Conservation (phyloP, 176 grass and related monocot species). For the Zoysia japonica region DNA sequence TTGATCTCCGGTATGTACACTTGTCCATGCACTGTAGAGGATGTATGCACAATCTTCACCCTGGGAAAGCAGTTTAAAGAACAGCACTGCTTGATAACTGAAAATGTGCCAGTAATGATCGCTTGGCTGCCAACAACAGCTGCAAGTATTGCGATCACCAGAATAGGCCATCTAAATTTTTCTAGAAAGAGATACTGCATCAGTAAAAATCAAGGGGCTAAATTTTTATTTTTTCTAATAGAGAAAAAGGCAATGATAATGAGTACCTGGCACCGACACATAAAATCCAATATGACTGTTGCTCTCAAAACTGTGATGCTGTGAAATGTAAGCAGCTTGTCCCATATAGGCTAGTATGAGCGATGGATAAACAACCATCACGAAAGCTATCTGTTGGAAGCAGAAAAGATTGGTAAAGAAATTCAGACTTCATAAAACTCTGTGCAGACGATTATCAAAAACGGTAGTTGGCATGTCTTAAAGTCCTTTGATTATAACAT, state of each 20-base stretch:
- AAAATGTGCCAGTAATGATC: slow-evolving; percentile 97
- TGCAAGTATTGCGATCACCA: slow-evolving; percentile 91
- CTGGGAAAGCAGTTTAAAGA: slow-evolving; percentile 90
- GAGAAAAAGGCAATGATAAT: slow-evolving; percentile 8
- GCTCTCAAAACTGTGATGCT: slow-evolving; percentile 70
- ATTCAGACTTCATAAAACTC: slow-evolving; percentile 22
- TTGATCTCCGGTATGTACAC: slow-evolving; percentile 99
- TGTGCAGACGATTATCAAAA: background rate
- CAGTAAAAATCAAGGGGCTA: slow-evolving; percentile 26
- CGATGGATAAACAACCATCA: slow-evolving; percentile 74
- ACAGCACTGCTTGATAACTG: slow-evolving; percentile 94
- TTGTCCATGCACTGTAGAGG: slow-evolving; percentile 80
- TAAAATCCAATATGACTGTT: slow-evolving; percentile 85
- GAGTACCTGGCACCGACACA: slow-evolving; percentile 90
- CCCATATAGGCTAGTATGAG: slow-evolving; percentile 95
- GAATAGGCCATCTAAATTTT: slow-evolving; percentile 89
- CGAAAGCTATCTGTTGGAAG: slow-evolving; percentile 83
- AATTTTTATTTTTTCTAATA: background rate
- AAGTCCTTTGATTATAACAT: background rate
- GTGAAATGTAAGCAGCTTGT: slow-evolving; percentile 94
- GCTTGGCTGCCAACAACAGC: slow-evolving; percentile 95
- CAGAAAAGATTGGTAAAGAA: slow-evolving; percentile 23
- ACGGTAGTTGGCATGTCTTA: slow-evolving; percentile 16
- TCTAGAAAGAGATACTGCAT: slow-evolving; percentile 60
- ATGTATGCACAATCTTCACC: slow-evolving; percentile 96